A percentile compares a stretch with the other conserved stretches of the same genome.
Evolutionary conservation across 306 rosid species (phyloP).

Genomic region (Sesbania bispinosa): DNA sequence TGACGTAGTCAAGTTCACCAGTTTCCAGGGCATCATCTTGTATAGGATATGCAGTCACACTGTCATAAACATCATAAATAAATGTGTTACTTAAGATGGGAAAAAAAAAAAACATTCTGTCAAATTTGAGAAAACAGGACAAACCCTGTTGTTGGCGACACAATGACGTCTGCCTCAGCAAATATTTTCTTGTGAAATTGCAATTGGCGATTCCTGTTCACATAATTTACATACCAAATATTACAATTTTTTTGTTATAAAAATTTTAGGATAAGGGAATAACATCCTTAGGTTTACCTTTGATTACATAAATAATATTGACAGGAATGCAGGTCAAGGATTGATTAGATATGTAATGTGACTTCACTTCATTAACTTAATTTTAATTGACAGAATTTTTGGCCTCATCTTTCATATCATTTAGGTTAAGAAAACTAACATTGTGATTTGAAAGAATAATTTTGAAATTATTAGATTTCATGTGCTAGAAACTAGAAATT

Average conservation of each 20-base stretch:
- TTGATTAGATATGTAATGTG: not conserved
- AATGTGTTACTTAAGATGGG: not conserved
- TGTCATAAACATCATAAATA: constrained; percentile 28
- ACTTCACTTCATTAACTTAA: not conserved
- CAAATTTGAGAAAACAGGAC: constrained; percentile 20
- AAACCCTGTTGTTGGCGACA: constrained; percentile 89
- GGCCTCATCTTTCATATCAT: not conserved
- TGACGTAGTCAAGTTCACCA: constrained; percentile 93
- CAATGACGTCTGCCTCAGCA: constrained; percentile 77
- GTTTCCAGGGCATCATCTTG: constrained; percentile 73
- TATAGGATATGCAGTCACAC: constrained; percentile 89
- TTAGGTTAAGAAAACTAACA: not conserved
- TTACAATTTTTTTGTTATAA: too few relatives aligned
- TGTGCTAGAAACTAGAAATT: too few relatives aligned
- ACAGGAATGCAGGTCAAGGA: not conserved
- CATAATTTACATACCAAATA: too few relatives aligned
- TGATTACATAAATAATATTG: not conserved
- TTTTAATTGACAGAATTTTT: not conserved
- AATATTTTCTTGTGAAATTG: constrained; percentile 74
- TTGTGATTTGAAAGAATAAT: too few relatives aligned
- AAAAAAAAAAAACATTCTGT: constrained; percentile 1
- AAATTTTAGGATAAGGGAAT: too few relatives aligned
- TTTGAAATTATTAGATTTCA: too few relatives aligned
- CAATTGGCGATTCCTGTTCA: constrained; percentile 80
- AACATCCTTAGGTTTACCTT: too few relatives aligned